Evolutionary conservation across 2,329 filamentous ascomycete genomes (phyloP), one percentile per base, ranked within the genome.

Genomic region (Stagonosporopsis vannaccii): DNA sequence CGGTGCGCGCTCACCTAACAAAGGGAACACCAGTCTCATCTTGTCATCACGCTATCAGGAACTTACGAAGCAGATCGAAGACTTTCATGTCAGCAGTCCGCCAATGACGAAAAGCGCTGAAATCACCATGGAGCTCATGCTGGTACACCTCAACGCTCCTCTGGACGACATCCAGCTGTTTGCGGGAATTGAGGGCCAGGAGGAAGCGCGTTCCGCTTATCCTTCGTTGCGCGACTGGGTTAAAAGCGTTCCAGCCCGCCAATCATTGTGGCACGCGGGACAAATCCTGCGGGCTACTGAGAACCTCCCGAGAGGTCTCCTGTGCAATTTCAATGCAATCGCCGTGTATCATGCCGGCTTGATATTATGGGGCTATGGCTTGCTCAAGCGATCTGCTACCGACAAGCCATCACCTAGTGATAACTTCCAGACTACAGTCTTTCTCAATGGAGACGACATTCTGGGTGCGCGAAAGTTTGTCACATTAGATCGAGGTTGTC

Each of bases 271-370:
- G 83, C 86, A 88, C 62, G 88, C 89, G 1, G 88, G 86, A 0
- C 89, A 90, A 70, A 81, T 89, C 1, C 70, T 91, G 5, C 82
- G 86, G 7, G 82, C 84, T 36, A 87, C 86, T 2, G 84, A 82
- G 65, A 58, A 76, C 43, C 83, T 87, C 43, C 81, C 85, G 0
- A 70, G 77, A 1, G 80, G 81, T 0, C 79, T 83, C 11, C 72
- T 90, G 3, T 84, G 85, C 39, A 86, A 88, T 59, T 90, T 91
- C 69, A 84, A 86, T 59, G 87, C 88, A 0, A 84, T 91, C 6
- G 86, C 84, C 0, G 82, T 90, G 0, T 89, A 90, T 67, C 88
- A 91, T 68, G 87, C 87, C 4, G 82, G 84, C 12, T 77, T 92
- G 4, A 84, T 85, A 0, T 77, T 91, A 36, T 92, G 90, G 90